Base-by-base conservation (phyloP, 352 stramenopile species). In the Phytopythium delawarense region DNA sequence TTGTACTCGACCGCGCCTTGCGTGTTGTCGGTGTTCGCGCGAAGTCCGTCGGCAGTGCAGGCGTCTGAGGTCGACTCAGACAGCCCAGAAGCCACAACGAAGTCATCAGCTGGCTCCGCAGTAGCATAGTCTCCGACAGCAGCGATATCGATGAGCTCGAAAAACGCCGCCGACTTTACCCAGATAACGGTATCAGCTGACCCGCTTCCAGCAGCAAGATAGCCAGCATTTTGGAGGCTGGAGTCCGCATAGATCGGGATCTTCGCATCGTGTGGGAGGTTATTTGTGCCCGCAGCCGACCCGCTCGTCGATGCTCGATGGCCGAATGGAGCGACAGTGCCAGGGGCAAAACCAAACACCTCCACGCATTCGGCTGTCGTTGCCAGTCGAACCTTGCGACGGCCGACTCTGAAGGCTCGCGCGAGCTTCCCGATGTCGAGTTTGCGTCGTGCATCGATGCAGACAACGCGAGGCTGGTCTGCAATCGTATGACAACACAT, bases 381-480 rank as follows among this genome's bases (percentile, higher is more conserved):
- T n/a, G 84, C 79, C 9, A 92, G 62, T 21, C 84, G 83, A 61
- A 92, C 63, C 53, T 79, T 87, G n/a, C 81, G 79, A 21, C 81
- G 73, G n/a, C 78, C 71, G 16, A 88, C 66, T 9, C 74, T 71
- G 50, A 72, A 82, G 18, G 84, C 25, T 25, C 54, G 69, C 25
- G 77, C 79, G 23, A 91, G 61, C 30, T 65, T 69, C 53, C 13
- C 70, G 68, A 42, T 81, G 53, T 92, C 81, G 7, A 92, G 71
- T 42, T 86, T 85, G 40, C 46, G 71, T 21, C 61, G 73, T 4
- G 82, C 71, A 23, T 87, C 70, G 35, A 92, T 78, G 39, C 77
- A 84, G 2, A 78, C 81, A 7, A 90, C 74, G 48, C 57, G 71
- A 0, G 80, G 79, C 4, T 61, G 64, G 28, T 77, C 81, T 88